Evolutionary conservation across 805 yeast genomes (phyloP), one percentile per base, ranked within the genome.

Genomic region (Kazachstania kunashirensis): DNA sequence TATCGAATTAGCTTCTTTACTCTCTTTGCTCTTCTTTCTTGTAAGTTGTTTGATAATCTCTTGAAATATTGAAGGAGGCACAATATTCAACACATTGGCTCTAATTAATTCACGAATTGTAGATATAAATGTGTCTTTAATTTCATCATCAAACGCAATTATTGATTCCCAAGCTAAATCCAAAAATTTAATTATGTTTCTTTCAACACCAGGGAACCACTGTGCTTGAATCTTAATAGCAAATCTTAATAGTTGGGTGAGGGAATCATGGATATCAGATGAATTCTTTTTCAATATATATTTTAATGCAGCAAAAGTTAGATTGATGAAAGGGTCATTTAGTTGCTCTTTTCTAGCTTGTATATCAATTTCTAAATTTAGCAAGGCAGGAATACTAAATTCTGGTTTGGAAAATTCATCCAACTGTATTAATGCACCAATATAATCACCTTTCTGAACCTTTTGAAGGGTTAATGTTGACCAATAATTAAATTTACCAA

Each of bases 51-150:
- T 63, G 2, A 88, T 79, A 59, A 88, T 66, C 10, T 67, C 68
- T 45, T 75, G 75, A 43, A 84, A 65, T 1, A 85, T 63, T 0
- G 57, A 43, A 0, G 96, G 88, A 0, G 95, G 75, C 4, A 86
- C 53, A 0, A 57, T 41, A 2, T 51, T 50, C 8, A 83, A 10
- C 7, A 33, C 26, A 11, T 24, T 13, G 4, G 26, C 12, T 10
- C 11, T 7, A n/a, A 39, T 26, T 11, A 39, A 30, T 3, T 33
- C 33, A 3, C 19, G 18, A 1, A 39, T 27, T 3, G 40, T 34
- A 13, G 20, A 16, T 2, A 29, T 21, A 27, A 39, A 39, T 13
- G 33, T 26, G 2, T 8, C 18, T 18, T 25, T 28, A 9, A 29
- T 12, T 14, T 18, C 17, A 15, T 28, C 30, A 11, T 21, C 24